Percentiles rank a stretch among this genome's conserved stretches.
Evolutionary conservation across 2,329 filamentous ascomycete species (phyloP).

Genomic region (Colletotrichum australisinense): DNA sequence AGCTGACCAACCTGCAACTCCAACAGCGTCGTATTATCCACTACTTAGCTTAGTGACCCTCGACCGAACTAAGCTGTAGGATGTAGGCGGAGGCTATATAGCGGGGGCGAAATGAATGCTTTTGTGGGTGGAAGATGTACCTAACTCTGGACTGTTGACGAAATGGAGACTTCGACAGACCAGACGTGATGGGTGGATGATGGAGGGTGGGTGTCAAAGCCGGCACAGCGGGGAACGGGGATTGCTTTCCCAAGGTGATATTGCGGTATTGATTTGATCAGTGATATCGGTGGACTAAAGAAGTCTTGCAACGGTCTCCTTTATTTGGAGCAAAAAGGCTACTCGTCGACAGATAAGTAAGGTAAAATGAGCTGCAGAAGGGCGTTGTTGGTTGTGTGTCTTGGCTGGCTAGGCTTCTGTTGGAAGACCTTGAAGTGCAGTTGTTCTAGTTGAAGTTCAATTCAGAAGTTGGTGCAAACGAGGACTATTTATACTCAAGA

Average conservation of each 20-base stretch:
- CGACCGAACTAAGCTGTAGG: too few relatives aligned
- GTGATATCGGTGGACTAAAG: not conserved
- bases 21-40: not conserved
- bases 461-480: not conserved
- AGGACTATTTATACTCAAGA: not conserved
- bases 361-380: not conserved
- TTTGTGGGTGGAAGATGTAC: too few relatives aligned
- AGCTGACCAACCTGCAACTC: not conserved
- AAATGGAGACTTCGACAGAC: not conserved
- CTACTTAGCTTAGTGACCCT: not conserved
- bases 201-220: not conserved
- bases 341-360: not conserved
- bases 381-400: not conserved
- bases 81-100: too few relatives aligned
- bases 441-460: not conserved
- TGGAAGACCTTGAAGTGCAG: not conserved
- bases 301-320: not conserved
- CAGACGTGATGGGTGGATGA: not conserved
- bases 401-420: not conserved
- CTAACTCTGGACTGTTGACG: too few relatives aligned
- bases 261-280: not conserved
- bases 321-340: too few relatives aligned
- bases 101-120: too few relatives aligned
- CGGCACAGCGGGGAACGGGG: too few relatives aligned
- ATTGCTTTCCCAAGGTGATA: not conserved